Evolutionary conservation across 306 rosid genomes (phyloP).

Genomic region (Morella rubra): DNA sequence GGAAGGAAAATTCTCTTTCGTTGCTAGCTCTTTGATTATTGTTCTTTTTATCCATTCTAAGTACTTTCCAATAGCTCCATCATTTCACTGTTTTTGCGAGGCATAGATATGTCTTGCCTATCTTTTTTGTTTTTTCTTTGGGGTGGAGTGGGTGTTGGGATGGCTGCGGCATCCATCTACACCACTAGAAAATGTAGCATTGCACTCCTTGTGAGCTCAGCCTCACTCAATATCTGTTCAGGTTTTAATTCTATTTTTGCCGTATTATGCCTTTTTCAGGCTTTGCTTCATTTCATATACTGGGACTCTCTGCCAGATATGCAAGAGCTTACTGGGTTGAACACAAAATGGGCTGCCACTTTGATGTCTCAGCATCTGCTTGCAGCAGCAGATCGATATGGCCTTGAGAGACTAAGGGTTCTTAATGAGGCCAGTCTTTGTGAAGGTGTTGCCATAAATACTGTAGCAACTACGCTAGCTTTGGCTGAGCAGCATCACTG

Average conservation of each 20-base stretch:
- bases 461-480: conserved; percentile 81
- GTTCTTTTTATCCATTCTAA: neutral
- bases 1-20: neutral
- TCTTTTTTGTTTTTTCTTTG: neutral
- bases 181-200: neutral
- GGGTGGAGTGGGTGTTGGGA: neutral
- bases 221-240: conserved; percentile 9
- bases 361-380: conserved; percentile 88
- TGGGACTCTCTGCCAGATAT: conserved; percentile 79
- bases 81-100: neutral
- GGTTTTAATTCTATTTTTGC: conserved; percentile 20
- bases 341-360: conserved; percentile 63
- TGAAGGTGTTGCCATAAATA: conserved; percentile 70
- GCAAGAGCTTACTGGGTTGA: conserved; percentile 66
- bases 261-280: conserved; percentile 44
- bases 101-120: neutral
- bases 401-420: conserved; percentile 70
- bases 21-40: neutral
- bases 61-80: neutral
- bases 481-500: conserved; percentile 95
- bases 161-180: neutral
- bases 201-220: conserved; percentile 18
- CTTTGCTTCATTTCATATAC: conserved; percentile 71
- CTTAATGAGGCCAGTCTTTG: conserved; percentile 69
- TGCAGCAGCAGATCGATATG: conserved; percentile 86